Conservation (phyloP, 441 rosid species). For the Pelargonium citronellum region DNA sequence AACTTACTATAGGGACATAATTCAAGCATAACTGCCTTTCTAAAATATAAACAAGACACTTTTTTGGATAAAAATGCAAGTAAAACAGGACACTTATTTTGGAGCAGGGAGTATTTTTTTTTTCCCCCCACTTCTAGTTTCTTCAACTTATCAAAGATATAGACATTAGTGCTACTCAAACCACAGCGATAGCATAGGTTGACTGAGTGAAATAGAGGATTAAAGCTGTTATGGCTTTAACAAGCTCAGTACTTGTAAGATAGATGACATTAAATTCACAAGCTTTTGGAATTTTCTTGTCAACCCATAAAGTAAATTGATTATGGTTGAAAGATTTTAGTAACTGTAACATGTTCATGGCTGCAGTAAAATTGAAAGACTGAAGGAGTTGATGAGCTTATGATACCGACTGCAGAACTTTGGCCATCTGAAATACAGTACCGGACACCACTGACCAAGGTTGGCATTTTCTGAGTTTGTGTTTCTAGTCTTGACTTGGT, state of each 20-base stretch:
- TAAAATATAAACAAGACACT: no score
- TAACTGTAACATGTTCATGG: neutral
- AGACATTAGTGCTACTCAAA: neutral
- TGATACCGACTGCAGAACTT: conserved; percentile 8
- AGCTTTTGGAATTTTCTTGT: neutral
- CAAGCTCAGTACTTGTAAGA: neutral
- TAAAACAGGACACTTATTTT: no score
- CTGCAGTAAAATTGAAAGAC: conserved; percentile 41
- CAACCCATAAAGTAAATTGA: neutral
- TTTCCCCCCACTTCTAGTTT: no score
- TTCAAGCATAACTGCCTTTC: no score
- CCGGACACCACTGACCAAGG: neutral
- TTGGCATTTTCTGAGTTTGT: neutral
- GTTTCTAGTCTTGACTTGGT: neutral
- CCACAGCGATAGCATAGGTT: neutral
- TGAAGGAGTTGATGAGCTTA: conserved; percentile 36
- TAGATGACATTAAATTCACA: neutral
- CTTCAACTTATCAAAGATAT: no score
- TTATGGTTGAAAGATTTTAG: neutral
- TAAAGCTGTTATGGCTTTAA: neutral
- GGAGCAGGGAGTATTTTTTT: no score
- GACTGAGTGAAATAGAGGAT: neutral
- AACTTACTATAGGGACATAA: no score
- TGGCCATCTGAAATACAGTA: neutral
- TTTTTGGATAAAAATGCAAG: no score